A percentile compares a stretch with the other conserved stretches of the same genome.
These are phyloP conservation scores for Ambrosia artemisiifolia DNA, from an alignment of 129 eudicot species.

Conservation along the genomic window DNA sequence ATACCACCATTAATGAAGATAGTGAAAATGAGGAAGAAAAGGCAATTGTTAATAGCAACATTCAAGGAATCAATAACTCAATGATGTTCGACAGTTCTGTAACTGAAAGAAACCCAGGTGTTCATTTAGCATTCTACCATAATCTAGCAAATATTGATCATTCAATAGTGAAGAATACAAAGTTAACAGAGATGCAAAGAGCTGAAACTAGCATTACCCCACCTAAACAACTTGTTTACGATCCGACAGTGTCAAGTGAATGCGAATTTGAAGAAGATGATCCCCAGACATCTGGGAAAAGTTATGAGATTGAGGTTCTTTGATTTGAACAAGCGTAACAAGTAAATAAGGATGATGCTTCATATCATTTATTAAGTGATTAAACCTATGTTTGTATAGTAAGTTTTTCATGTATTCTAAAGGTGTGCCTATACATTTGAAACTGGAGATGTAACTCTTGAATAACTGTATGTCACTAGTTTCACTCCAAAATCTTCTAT, in stretches of 20 bases:
- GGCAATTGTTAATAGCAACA: constrained; percentile 56
- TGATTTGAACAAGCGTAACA: constrained; percentile 11
- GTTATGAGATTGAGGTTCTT: constrained; percentile 37
- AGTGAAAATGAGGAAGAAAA: constrained; percentile 39
- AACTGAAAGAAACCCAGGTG: constrained; percentile 64
- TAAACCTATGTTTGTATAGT: not conserved
- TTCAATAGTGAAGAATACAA: constrained; percentile 16
- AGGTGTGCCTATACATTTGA: too few species aligned
- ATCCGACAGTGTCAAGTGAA: constrained; percentile 37
- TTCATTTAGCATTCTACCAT: constrained; percentile 38
- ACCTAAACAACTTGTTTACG: constrained; percentile 43
- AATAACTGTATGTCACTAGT: too few species aligned
- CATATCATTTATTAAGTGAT: constrained; percentile 9
- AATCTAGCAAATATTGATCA: constrained; percentile 19
- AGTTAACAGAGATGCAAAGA: constrained; percentile 28
- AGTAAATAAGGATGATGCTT: constrained; percentile 25
- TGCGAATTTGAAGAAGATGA: constrained; percentile 50
- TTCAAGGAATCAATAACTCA: constrained; percentile 77
- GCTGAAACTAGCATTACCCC: constrained; percentile 43
- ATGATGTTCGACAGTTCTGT: constrained; percentile 56
- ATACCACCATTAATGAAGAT: constrained; percentile 43
- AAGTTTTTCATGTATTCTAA: too few species aligned
- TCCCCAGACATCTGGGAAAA: constrained; percentile 43
- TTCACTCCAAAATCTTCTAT: too few species aligned
- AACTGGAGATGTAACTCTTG: too few species aligned